phyloP scores from a whole-genome alignment of 1,284 basidiomycete species.

The Heliocybe sulcata region DNA sequence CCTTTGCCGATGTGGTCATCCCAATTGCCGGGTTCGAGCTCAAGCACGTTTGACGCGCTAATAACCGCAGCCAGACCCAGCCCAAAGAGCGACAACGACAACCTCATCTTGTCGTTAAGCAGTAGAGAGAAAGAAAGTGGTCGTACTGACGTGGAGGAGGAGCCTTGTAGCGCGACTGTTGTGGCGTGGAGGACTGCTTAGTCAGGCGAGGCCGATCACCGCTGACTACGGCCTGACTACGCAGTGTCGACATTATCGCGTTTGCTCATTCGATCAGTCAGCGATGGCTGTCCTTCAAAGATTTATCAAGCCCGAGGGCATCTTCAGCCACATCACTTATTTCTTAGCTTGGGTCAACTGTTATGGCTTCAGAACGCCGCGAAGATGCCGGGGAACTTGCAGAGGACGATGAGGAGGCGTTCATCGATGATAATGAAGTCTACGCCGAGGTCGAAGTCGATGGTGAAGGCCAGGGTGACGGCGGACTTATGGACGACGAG shows the following conservation, averaged over 20 bases:
- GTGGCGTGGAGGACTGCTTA: neutral
- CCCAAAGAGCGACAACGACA: constrained; percentile 49
- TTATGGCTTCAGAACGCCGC: neutral
- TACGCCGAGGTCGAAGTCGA: constrained; percentile 60
- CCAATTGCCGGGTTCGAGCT: constrained; percentile 73
- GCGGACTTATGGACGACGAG: constrained; percentile 72
- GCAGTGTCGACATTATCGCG: neutral
- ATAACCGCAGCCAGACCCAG: constrained; percentile 47
- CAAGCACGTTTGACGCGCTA: constrained; percentile 75
- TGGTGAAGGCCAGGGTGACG: constrained; percentile 24
- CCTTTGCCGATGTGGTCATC: constrained; percentile 69
- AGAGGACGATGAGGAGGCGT: constrained; percentile 39
- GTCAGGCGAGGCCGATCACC: neutral
- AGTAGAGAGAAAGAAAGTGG: neutral
- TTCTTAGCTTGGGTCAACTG: too few relatives aligned
- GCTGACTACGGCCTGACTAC: neutral
- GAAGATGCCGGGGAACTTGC: constrained; percentile 25
- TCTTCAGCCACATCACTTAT: neutral
- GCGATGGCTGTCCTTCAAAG: neutral
- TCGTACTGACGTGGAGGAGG: neutral
- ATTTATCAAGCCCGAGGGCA: neutral
- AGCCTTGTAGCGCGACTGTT: neutral
- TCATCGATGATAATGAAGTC: constrained; percentile 57
- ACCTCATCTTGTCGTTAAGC: constrained; percentile 44
- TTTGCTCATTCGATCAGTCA: neutral